Conservation (phyloP, 306 rosid genomes). For the Quercus glauca region DNA sequence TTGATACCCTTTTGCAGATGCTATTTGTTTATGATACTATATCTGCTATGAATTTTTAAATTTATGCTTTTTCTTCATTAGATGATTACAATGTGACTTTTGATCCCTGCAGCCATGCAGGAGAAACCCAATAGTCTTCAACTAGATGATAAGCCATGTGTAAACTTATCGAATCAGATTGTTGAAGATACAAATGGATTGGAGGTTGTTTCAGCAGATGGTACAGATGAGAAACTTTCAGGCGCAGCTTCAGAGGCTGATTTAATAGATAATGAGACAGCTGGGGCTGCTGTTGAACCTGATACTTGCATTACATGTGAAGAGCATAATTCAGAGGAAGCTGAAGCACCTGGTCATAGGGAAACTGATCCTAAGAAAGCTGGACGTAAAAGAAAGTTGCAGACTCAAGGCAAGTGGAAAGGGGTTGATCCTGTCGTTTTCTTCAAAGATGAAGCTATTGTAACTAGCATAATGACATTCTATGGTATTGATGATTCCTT, state of each 20-base stretch:
- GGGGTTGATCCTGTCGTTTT: conserved; percentile 96
- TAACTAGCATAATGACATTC: conserved; percentile 72
- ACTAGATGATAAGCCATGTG: conserved; percentile 18
- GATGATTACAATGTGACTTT: conserved; percentile 13
- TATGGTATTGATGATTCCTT: conserved; percentile 77
- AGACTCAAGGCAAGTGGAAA: conserved; percentile 90
- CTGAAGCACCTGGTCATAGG: conserved; percentile 29
- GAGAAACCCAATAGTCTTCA: conserved; percentile 37
- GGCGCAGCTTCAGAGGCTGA: conserved; percentile 51
- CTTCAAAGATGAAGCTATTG: conserved; percentile 69
- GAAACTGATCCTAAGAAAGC: conserved; percentile 33
- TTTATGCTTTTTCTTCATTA: conserved; percentile 11
- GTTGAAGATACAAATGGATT: conserved; percentile 36
- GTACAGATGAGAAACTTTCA: conserved; percentile 31
- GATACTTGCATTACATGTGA: conserved; percentile 31
- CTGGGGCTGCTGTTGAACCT: conserved; percentile 32
- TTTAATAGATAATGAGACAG: conserved; percentile 39
- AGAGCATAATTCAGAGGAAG: conserved; percentile 37
- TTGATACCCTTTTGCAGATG: not conserved
- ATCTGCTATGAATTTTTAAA: conserved; percentile 1
- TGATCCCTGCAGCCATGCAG: conserved; percentile 35
- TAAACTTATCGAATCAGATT: conserved; percentile 29
- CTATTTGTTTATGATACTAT: not conserved
- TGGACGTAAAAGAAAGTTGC: conserved; percentile 71
- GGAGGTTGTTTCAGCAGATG: conserved; percentile 38